Evolutionary conservation across 805 yeast genomes (phyloP), one percentile per base, ranked within the genome.

Genomic region (Suhomyces sp.): DNA sequence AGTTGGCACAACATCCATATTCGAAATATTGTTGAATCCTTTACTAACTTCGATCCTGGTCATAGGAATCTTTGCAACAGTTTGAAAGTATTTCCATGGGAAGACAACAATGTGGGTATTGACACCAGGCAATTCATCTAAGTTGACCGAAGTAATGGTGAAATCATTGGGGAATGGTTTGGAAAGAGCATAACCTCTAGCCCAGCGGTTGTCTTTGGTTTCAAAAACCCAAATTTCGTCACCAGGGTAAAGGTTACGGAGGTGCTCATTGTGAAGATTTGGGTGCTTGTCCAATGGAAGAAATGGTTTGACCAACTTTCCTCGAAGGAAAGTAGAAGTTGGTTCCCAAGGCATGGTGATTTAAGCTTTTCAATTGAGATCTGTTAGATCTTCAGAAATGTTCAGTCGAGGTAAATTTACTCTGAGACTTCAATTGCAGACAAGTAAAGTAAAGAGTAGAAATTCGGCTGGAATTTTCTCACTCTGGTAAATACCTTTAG

Each of bases 201-300:
- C 90, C 96, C 96, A 90, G 56, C 79, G 79, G 19, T 76, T 76
- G 41, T 71, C 67, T 67, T 80, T 74, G 47, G 79, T 72, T 64
- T 90, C 96, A 63, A 89, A 87, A 17, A 88, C 72, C 65, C 80
- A 88, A 31, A 87, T 83, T 57, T 86, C 89, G 67, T 89, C 96
- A 35, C 96, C 96, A 19, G 86, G 85, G 62, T 82, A 86, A 46
- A 86, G 67, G 64, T 86, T 82, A 54, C 72, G 73, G 67, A 76
- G 79, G 55, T 74, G 64, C 2, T 64, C 69, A 53, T 71, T 72
- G 40, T 61, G 63, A 54, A 74, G 65, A 29, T 68, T 65, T 4
- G 78, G 77, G 54, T 70, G 73, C 54, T 72, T 74, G 49, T 73
- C 77, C 51, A 67, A 66, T 8, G 80, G 80, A 38, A 74, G 63